phyloP scores from a whole-genome alignment of 2,329 filamentous ascomycete species.

The Colletotrichum navitas region DNA sequence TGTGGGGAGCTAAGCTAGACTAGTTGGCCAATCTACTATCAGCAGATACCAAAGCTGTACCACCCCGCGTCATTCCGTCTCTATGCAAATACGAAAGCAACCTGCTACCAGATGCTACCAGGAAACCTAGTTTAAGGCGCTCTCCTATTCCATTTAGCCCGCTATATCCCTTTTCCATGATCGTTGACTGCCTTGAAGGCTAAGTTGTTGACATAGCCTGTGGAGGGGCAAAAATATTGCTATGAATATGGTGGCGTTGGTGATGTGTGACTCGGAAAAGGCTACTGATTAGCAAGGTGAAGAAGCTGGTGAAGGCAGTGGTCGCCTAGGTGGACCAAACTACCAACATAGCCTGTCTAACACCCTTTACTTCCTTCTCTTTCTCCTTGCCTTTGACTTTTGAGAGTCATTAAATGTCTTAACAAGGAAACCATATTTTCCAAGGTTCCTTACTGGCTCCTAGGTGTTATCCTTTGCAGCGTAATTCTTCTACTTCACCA shows the following conservation, averaged over 20 bases:
- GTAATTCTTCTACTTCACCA: slow-evolving; percentile 68
- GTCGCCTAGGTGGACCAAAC: too few relatives aligned
- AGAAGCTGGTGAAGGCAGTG: too few relatives aligned
- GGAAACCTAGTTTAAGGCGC: not conserved
- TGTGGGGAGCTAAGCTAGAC: slow-evolving; percentile 24
- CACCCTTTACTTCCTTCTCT: not conserved
- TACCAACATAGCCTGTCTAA: too few relatives aligned
- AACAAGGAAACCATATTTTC: slow-evolving; percentile 54
- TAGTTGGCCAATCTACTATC: slow-evolving; percentile 6
- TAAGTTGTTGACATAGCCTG: too few relatives aligned
- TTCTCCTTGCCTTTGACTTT: slow-evolving; percentile 12
- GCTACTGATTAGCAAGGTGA: too few relatives aligned
- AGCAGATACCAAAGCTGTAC: slow-evolving; percentile 3
- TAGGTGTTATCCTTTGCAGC: slow-evolving; percentile 61
- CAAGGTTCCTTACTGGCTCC: slow-evolving; percentile 63
- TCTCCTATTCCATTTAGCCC: not conserved
- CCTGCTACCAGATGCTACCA: not conserved
- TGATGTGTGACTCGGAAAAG: too few relatives aligned
- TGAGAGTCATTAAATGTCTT: not conserved
- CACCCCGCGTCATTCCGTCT: slow-evolving; percentile 5
- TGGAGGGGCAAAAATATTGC: too few relatives aligned
- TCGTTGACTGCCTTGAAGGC: not conserved
- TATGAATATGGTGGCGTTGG: too few relatives aligned
- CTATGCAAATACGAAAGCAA: not conserved
- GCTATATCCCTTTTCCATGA: not conserved